Percentiles rank a stretch among this genome's conserved stretches.
Evolutionary conservation across 164 flowering plant genomes (phyloP).

Genomic region (Magnolia sinica): DNA sequence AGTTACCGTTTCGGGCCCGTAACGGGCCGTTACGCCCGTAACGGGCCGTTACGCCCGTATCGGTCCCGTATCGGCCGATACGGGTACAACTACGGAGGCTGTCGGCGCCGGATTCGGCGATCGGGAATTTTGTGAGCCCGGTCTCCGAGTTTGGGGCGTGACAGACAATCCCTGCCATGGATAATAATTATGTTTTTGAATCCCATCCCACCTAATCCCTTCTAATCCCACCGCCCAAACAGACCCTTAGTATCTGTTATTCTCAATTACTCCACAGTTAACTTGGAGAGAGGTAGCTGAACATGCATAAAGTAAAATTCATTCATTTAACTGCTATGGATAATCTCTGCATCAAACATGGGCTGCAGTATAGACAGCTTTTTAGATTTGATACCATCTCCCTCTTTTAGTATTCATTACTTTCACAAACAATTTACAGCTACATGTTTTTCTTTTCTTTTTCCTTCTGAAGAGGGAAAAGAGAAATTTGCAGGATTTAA

Average conservation of each 20-base stretch:
- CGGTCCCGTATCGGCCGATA: no score
- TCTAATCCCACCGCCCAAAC: no score
- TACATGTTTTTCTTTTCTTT: slow-evolving; percentile 1
- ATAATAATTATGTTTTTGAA: no score
- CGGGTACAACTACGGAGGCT: no score
- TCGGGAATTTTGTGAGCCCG: no score
- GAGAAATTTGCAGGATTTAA: slow-evolving; percentile 82
- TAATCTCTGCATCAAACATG: not conserved
- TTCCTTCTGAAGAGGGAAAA: slow-evolving; percentile 66
- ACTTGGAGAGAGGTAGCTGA: not conserved
- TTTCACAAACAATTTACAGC: not conserved
- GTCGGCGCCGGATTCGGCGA: no score
- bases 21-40: no score
- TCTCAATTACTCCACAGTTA: not conserved
- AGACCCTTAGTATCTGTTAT: not conserved
- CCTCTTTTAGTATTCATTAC: not conserved
- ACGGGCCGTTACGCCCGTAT: no score
- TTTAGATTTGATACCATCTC: not conserved
- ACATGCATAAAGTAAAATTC: not conserved
- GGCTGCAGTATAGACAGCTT: not conserved
- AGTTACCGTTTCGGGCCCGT: no score
- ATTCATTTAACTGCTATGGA: not conserved
- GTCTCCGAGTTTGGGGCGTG: no score
- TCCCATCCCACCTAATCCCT: no score
- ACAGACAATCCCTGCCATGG: no score